Evolutionary conservation across 495 filamentous ascomycete species (phyloP).

Genomic region (Hamigera avellanea): DNA sequence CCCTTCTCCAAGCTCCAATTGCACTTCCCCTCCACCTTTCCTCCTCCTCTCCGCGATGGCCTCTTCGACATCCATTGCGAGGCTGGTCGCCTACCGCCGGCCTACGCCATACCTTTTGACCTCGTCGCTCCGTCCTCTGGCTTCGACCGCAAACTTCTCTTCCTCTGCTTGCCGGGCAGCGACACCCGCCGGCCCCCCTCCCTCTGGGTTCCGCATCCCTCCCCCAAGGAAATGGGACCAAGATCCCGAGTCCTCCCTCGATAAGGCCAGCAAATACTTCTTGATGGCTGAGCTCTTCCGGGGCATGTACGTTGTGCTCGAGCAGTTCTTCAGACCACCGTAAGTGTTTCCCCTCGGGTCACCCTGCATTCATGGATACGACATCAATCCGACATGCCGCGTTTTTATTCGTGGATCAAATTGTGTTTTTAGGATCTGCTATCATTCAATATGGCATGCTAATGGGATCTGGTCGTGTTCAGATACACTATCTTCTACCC

Average conservation of each 20-base stretch:
- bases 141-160: slow-evolving; percentile 48
- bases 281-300: slow-evolving; percentile 88
- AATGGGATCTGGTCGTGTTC: slow-evolving; percentile 2
- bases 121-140: slow-evolving; percentile 27
- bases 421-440: background rate
- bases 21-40: slow-evolving; percentile 7
- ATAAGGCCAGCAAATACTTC: slow-evolving; percentile 85
- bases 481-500: slow-evolving; percentile 98
- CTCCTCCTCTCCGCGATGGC: slow-evolving; percentile 32
- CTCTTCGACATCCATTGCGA: slow-evolving; percentile 37
- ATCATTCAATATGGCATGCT: slow-evolving; percentile 3
- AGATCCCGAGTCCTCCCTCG: slow-evolving; percentile 54
- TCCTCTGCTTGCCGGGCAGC: slow-evolving; percentile 49
- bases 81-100: slow-evolving; percentile 40
- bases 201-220: slow-evolving; percentile 63
- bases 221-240: slow-evolving; percentile 59
- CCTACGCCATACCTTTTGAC: slow-evolving; percentile 14
- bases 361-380: background rate
- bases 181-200: slow-evolving; percentile 65
- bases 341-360: slow-evolving; percentile 54
- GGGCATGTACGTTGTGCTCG: slow-evolving; percentile 95
- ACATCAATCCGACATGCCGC: background rate
- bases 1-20: slow-evolving; percentile 8
- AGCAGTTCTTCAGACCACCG: slow-evolving; percentile 97
- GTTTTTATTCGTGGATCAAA: background rate